These are phyloP conservation scores for Ramichloridium luteum DNA, from an alignment of 2,329 filamentous ascomycete genomes.

Conservation along the genomic window DNA sequence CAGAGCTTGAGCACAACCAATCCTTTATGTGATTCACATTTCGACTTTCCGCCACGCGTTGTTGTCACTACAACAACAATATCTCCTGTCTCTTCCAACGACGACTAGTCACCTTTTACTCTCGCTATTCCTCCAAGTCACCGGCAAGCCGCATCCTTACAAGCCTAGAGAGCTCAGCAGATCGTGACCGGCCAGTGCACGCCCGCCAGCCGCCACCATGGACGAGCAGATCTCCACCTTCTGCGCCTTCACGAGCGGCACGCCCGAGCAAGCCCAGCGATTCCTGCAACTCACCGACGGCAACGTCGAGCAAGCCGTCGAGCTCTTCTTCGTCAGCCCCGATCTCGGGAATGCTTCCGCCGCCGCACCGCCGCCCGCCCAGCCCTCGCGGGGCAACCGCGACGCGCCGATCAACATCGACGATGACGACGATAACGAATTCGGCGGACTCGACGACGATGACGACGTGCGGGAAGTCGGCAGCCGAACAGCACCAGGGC, in stretches of 20 bases:
- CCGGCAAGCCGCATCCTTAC: no score
- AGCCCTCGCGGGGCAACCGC: conserved; percentile 5
- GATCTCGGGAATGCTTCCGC: conserved; percentile 32
- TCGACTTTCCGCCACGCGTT: no score
- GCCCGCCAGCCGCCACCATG: conserved; percentile 7
- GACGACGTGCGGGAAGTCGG: conserved; percentile 21
- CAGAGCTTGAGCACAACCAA: no score
- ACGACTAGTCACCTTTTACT: no score
- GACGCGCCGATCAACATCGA: conserved; percentile 61
- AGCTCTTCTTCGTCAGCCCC: conserved; percentile 79
- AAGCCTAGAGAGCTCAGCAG: no score
- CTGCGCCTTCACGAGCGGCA: conserved; percentile 65
- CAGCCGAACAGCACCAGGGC: conserved; percentile 18
- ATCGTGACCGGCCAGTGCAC: neutral
- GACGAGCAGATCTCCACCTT: conserved; percentile 63
- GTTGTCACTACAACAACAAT: no score
- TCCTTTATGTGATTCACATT: no score
- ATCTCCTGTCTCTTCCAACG: no score
- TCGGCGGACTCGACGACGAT: conserved; percentile 23
- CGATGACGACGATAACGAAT: conserved; percentile 55
- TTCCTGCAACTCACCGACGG: conserved; percentile 78
- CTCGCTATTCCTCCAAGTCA: no score
- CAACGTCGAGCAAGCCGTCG: conserved; percentile 73
- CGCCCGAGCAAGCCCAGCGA: conserved; percentile 60
- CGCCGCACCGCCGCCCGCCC: conserved; percentile 24